These are phyloP conservation scores for Colletotrichum sp. DNA, from an alignment of 2,329 filamentous ascomycete genomes.

Conservation along the genomic window DNA sequence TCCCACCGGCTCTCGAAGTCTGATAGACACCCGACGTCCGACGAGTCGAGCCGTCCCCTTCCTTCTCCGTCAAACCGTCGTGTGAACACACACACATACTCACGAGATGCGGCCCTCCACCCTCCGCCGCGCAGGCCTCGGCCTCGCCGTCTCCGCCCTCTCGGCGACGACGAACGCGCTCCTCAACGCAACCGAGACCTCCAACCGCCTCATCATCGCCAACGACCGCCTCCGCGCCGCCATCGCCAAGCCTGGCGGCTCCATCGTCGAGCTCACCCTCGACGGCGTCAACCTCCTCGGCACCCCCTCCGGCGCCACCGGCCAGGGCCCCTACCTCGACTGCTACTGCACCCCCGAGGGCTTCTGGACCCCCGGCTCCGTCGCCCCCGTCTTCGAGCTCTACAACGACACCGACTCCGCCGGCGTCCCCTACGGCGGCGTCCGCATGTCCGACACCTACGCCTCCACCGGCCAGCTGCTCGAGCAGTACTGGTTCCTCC, in stretches of 20 bases:
- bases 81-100: not conserved
- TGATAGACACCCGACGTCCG: not conserved
- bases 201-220: conserved; percentile 35
- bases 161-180: conserved; percentile 23
- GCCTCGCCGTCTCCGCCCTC: not conserved
- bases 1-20: not conserved
- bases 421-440: conserved; percentile 55
- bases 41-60: not conserved
- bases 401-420: conserved; percentile 55
- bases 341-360: conserved; percentile 64
- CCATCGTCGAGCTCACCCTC: conserved; percentile 37
- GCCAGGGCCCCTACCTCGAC: conserved; percentile 61
- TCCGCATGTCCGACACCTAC: conserved; percentile 62
- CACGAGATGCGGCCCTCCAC: not conserved
- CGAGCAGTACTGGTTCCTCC: conserved; percentile 67
- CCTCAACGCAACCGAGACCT: conserved; percentile 38
- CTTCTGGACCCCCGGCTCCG: conserved; percentile 59
- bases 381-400: conserved; percentile 52
- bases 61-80: not conserved
- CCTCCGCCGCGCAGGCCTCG: not conserved
- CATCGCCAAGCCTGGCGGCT: conserved; percentile 40
- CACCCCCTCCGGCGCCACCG: conserved; percentile 42
- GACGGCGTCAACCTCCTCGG: conserved; percentile 53
- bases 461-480: conserved; percentile 58
- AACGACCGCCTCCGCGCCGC: conserved; percentile 43